Evolutionary conservation across 2,329 filamentous ascomycete genomes (phyloP), one percentile per base, ranked within the genome.

Genomic region (Aspergillus sojae): DNA sequence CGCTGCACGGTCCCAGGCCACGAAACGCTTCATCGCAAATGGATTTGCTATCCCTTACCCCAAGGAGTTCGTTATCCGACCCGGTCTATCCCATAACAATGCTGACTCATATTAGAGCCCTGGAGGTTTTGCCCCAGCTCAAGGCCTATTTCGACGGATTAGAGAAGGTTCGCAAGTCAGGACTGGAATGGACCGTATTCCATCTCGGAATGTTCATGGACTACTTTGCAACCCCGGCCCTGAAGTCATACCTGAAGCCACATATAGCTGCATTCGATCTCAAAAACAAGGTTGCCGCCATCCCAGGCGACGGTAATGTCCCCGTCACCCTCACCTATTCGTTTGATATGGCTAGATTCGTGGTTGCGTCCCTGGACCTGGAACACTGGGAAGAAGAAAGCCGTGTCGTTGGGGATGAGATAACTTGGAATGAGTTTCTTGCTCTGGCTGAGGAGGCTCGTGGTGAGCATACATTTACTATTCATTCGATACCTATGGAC

Each of bases 351-450:
- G 73, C 62, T 3, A 67, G 64, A 11, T 74, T 70, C 32, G 54
- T 71, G 0, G 67, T 67, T 5, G 65, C 64, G 2, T 5, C 57
- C 5, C 43, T 75, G 1, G 62, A 61, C 48, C 43, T 68, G 3
- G 50, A 62, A 2, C 48, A 64, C 11, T 74, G 72, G 72, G 58
- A 65, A 2, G 57, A 67, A 32, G 65, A 63, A 30, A 65, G 56
- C 16, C 61, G 63, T 6, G 60, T 71, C 7, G 60, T 70, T n/a
- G 71, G 70, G 1, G 72, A 75, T 26, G 67, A 68, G 43, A 26
- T 70, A 23, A 75, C 67, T 1, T 68, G 63, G 63, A 69, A 74
- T 59, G 70, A 73, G 23, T 64, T 72, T 10, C 59, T 75, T 34
- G 39, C 26, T 2, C 21, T 74, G 3, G 70, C 69, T 4, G 67